Evolutionary conservation across 2,329 filamentous ascomycete species (phyloP).

Genomic region (Magnaporthales sp.): DNA sequence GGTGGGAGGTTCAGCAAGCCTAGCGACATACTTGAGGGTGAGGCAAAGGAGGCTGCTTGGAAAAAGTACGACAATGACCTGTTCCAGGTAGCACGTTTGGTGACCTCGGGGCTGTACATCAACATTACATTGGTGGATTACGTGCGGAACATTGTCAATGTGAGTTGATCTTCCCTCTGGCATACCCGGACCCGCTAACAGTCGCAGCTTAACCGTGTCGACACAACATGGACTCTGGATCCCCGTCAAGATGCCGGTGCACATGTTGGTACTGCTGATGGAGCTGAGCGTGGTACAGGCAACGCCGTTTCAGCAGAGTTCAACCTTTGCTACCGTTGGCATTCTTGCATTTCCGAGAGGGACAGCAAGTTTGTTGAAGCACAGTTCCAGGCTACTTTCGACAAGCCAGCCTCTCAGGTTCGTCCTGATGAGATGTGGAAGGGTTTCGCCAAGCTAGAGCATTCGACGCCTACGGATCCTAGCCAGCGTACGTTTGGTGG

Average conservation of each 20-base stretch:
- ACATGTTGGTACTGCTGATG: conserved; percentile 40
- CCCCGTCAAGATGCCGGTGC: conserved; percentile 61
- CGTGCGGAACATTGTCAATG: conserved; percentile 65
- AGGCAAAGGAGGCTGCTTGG: conserved; percentile 44
- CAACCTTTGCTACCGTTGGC: conserved; percentile 83
- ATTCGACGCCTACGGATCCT: conserved; percentile 55
- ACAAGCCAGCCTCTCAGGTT: conserved; percentile 47
- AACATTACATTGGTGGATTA: conserved; percentile 75
- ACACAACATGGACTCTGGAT: conserved; percentile 75
- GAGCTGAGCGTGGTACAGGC: conserved; percentile 63
- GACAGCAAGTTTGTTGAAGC: conserved; percentile 77
- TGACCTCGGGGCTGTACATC: conserved; percentile 68
- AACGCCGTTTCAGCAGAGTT: conserved; percentile 85
- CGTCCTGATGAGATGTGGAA: conserved; percentile 50
- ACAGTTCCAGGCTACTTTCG: conserved; percentile 55
- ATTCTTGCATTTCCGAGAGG: conserved; percentile 64
- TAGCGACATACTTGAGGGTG: conserved; percentile 32
- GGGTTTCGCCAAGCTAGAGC: conserved; percentile 55
- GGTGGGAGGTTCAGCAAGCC: conserved; percentile 68
- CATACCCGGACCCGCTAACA: background rate
- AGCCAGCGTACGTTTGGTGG: conserved; percentile 58
- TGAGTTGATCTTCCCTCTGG: conserved; percentile 4
- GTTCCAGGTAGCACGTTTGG: conserved; percentile 70
- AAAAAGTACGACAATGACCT: conserved; percentile 68
- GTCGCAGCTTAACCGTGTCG: conserved; percentile 48